A percentile compares a stretch with the other conserved stretches of the same genome.
Conservation (phyloP, 257 asterid species). For the Voacanga thouarsii region DNA sequence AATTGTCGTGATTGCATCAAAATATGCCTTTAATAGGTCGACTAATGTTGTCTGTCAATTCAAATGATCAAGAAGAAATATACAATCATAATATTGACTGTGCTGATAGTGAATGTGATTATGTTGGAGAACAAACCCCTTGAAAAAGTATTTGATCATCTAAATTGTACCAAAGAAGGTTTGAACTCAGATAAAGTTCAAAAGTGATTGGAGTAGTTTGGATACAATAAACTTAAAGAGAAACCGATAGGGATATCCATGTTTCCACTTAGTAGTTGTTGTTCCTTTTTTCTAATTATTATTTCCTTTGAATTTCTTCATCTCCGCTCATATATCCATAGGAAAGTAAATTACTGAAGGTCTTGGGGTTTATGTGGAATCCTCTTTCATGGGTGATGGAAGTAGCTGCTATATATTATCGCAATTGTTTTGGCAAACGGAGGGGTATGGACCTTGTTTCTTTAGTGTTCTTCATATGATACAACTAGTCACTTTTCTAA, state of each 20-base stretch:
- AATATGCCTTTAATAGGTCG: background rate
- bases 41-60: background rate
- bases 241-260: conserved; percentile 31
- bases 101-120: background rate
- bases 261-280: background rate
- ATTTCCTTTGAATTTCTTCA: background rate
- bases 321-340: conserved; percentile 4
- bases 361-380: conserved; percentile 67
- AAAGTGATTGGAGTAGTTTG: conserved; percentile 38
- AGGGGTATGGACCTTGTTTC: conserved; percentile 37
- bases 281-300: background rate
- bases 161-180: conserved; percentile 41
- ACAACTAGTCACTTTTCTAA: background rate
- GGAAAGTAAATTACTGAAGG: conserved; percentile 54
- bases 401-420: conserved; percentile 62
- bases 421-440: conserved; percentile 64
- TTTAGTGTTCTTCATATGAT: background rate
- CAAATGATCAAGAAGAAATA: background rate
- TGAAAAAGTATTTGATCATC: conserved; percentile 44
- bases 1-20: background rate
- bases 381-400: conserved; percentile 70
- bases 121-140: conserved; percentile 51
- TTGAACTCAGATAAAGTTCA: conserved; percentile 33
- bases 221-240: conserved; percentile 56
- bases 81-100: background rate